phyloP scores from a whole-genome alignment of 2,329 filamentous ascomycete species.

The Monilinia laxa region DNA sequence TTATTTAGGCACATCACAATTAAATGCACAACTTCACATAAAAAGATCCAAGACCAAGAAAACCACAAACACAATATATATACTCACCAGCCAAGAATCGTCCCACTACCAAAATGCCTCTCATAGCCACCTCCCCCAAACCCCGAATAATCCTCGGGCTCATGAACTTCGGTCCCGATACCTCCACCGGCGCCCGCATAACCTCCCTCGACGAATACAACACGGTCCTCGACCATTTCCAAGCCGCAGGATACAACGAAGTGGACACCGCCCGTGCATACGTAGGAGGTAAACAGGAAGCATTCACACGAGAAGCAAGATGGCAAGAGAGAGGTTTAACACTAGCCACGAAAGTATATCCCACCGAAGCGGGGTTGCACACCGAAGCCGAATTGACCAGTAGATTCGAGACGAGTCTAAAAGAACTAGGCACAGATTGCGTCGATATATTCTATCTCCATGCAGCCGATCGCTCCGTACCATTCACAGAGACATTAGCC shows the following conservation, averaged over 20 bases:
- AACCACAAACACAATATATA: too few relatives aligned
- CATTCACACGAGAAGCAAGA: slow-evolving; percentile 68
- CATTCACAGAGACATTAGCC: slow-evolving; percentile 77
- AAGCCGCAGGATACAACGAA: slow-evolving; percentile 78
- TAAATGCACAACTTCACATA: neutral
- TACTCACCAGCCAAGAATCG: too few relatives aligned
- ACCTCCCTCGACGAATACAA: slow-evolving; percentile 67
- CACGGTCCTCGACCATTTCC: slow-evolving; percentile 70
- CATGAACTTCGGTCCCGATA: slow-evolving; percentile 78
- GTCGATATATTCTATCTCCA: slow-evolving; percentile 81
- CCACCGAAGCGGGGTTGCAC: slow-evolving; percentile 58
- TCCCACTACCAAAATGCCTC: slow-evolving; percentile 33
- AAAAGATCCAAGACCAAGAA: too few relatives aligned
- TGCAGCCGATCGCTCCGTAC: slow-evolving; percentile 65
- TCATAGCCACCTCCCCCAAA: slow-evolving; percentile 44
- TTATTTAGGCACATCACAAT: neutral
- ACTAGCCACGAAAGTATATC: slow-evolving; percentile 79
- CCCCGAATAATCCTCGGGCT: slow-evolving; percentile 73
- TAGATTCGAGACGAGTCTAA: slow-evolving; percentile 65
- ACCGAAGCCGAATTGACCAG: slow-evolving; percentile 61
- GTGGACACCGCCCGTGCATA: slow-evolving; percentile 82
- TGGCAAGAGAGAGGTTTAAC: slow-evolving; percentile 79
- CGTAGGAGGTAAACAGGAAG: slow-evolving; percentile 71
- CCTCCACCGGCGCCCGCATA: slow-evolving; percentile 65
- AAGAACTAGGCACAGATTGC: slow-evolving; percentile 68